Base-by-base conservation (phyloP, 2,329 filamentous ascomycete species). In the Eutypella sp. region DNA sequence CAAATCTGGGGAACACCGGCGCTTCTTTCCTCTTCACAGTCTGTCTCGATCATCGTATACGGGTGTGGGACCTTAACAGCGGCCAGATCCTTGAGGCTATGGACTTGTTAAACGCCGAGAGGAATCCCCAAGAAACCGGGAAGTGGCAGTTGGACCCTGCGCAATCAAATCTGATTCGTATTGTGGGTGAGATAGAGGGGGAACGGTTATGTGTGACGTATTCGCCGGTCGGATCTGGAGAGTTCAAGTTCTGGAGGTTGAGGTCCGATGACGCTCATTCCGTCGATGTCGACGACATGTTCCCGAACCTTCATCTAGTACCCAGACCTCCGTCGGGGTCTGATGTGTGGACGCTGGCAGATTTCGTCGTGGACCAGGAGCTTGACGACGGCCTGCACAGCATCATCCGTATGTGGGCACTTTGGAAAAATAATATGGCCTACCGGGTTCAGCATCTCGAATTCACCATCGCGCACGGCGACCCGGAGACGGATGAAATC, bases 201-300 rank as follows among this genome's bases (percentile, higher is more conserved):
- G 72, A 72, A 44, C 70, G 76, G 33, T 63, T 81, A 13, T 79
- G 92, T 44, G 82, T 89, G 31, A 92, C 89, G 8, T 96, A 90
- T 65, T 96, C 91, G 10, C 92, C 93, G 1, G 82, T 93, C 52
- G 87, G 90, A 24, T 80, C 84, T 34, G 87, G 93, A 29, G 85
- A 92, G 61, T 97, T 99, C 75, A 97, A 96, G 65, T 91, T 99
- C 62, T 99, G 91, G 89, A 76, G 71, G 53, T 67, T 82, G n/a
- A 79, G 80, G 44, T 79, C 86, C 16, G 79, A 83, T 54, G 79
- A 84, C 44, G 78, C 78, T 55, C 75, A 85, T 57, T 73, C 70
- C 2, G 64, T 89, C 18, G 74, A 82, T 8, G 73, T 95, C 13
- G 78, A 82, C 51, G 89, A 95, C 56, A 70, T 89, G 19, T 90